Percentiles rank a stretch among this genome's conserved stretches.
Evolutionary conservation across 78 protist genomes (phyloP).

Genomic region (Speleostelium caveatum): DNA sequence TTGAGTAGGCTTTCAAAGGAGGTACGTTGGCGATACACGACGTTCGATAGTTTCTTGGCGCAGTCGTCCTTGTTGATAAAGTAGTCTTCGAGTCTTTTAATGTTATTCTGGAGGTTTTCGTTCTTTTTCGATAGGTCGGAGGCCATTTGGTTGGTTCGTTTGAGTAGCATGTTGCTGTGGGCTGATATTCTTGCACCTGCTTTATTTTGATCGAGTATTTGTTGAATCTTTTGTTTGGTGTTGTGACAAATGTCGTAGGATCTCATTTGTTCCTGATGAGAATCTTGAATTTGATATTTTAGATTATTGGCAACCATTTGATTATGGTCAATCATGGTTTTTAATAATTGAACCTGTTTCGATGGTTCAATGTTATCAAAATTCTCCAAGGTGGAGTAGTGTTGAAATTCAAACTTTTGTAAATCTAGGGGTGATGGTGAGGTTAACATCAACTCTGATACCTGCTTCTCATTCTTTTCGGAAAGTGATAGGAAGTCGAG

Average conservation of each 20-base stretch:
- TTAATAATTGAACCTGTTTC: constrained; percentile 31
- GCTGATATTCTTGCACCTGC: constrained; percentile 71
- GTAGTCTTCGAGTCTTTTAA: constrained; percentile 62
- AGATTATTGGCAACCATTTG: background rate
- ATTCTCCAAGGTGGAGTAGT: background rate
- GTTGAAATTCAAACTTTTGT: background rate
- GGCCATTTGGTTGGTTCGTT: constrained; percentile 78
- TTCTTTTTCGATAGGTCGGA: constrained; percentile 47
- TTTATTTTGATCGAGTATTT: constrained; percentile 59
- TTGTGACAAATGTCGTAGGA: constrained; percentile 1
- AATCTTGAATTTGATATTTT: constrained; percentile 23
- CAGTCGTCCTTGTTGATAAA: constrained; percentile 68
- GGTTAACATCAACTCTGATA: background rate
- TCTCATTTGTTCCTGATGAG: constrained; percentile 39
- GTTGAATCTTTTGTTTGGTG: constrained; percentile 28
- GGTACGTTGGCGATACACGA: constrained; percentile 44
- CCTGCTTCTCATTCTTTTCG: constrained; percentile 59
- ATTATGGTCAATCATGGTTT: constrained; percentile 42
- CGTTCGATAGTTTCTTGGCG: constrained; percentile 69
- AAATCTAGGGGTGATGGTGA: background rate
- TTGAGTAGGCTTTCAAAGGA: constrained; percentile 52
- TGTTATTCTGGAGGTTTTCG: constrained; percentile 28
- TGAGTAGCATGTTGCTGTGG: constrained; percentile 43
- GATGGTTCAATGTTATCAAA: background rate
- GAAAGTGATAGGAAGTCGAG: constrained; percentile 44